Evolutionary conservation across 2,329 filamentous ascomycete genomes (phyloP), one percentile per base, ranked within the genome.

Genomic region (Talaromyces sp.): DNA sequence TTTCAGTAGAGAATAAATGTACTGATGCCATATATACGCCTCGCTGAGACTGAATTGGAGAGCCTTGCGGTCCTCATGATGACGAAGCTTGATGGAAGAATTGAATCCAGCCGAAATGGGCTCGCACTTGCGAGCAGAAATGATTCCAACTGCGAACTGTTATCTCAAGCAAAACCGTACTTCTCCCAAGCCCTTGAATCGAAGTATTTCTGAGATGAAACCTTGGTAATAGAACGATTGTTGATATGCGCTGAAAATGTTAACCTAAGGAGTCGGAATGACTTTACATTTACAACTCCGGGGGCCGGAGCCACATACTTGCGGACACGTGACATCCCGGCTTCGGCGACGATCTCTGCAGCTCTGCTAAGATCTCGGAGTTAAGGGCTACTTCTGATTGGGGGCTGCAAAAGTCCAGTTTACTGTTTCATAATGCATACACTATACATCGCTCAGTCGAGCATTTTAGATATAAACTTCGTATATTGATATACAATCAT

Each of bases 21-120:
- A 64, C 62, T 46, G 28, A 55, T 59, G 18, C 58, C 54, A 55
- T 64, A 64, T 28, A 64, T 25, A 39, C 62, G 62, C 48, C 58
- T 37, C 28, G 62, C 55, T 2, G 62, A 55, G 18, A 58, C 62
- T 16, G 62, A 39, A 56, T 55, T 61, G 25, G 59, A 57, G 31
- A 64, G 55, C 39, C 42, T 64, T 48, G 62, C 58, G 40, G 62
- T 61, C 58, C 62, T 64, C 62, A 64, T 64, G 33, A 57, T 64
- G 62, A 48, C 59, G 58, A 57, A 59, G 61, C 23, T 60, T 31
- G 23, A n/a, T 12, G 25, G 9, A 60, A 46, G 16, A 35, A 48
- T 54, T 35, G 57, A 61, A 50, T 57, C 57, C 58, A n/a, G 54
- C 18, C 48, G 37, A 54, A 54, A 46, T 50, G 58, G 57, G 42